A percentile compares a stretch with the other conserved stretches of the same genome.
phyloP scores from a whole-genome alignment of 164 flowering plant species.

The Magnolia officinalis region DNA sequence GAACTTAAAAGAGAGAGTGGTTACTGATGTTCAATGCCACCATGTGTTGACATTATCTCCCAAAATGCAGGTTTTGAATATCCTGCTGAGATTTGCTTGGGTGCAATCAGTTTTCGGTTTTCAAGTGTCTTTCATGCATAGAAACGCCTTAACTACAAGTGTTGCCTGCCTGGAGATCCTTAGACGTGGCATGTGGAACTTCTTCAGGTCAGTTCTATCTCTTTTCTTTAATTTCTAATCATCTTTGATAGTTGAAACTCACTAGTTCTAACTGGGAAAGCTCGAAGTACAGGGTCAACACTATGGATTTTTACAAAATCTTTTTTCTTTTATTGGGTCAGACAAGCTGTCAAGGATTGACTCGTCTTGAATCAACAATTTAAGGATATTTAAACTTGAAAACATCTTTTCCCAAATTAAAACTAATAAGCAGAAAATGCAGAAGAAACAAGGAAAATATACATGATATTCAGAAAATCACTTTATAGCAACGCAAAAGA shows the following conservation, averaged over 20 bases:
- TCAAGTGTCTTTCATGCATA: slow-evolving; percentile 34
- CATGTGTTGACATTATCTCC: not conserved
- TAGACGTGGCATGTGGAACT: slow-evolving; percentile 80
- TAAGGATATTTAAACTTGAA: too few relatives aligned
- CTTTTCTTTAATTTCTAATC: not conserved
- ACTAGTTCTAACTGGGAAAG: not conserved
- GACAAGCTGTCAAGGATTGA: not conserved
- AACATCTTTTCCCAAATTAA: too few relatives aligned
- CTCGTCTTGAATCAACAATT: too few relatives aligned
- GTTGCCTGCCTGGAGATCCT: slow-evolving; percentile 67
- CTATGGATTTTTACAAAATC: not conserved
- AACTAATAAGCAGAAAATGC: too few relatives aligned
- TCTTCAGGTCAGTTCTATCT: slow-evolving; percentile 52
- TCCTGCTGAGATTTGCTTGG: slow-evolving; percentile 68
- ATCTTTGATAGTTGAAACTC: not conserved
- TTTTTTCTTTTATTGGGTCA: not conserved
- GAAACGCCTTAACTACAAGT: slow-evolving; percentile 29
- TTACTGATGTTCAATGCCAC: too few relatives aligned
- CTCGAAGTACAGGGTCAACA: not conserved
- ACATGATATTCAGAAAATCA: too few relatives aligned
- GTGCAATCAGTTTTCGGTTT: slow-evolving; percentile 50
- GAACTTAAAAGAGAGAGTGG: too few relatives aligned
- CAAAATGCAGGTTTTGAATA: slow-evolving; percentile 47
- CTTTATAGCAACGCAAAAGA: too few relatives aligned
- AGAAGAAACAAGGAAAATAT: too few relatives aligned